Conservation (phyloP, 2,329 filamentous ascomycete genomes). For the Colletotrichum tanaceti region DNA sequence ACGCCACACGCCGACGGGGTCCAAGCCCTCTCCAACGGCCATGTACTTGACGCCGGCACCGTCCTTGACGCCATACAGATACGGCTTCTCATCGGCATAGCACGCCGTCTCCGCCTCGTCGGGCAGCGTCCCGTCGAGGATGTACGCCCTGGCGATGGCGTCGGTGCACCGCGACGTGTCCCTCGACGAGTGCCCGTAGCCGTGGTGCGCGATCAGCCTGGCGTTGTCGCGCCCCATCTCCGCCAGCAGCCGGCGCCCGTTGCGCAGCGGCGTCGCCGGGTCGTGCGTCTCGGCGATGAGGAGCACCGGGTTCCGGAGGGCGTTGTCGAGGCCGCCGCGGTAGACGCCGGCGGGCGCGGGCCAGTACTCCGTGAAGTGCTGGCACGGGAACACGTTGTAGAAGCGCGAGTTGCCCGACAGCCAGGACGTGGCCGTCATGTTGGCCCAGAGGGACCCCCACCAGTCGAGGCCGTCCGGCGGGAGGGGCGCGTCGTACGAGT, state of each 20-base stretch:
- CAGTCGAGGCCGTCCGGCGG: slow-evolving; percentile 55
- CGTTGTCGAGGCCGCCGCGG: slow-evolving; percentile 58
- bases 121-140: slow-evolving; percentile 56
- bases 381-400: slow-evolving; percentile 58
- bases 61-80: slow-evolving; percentile 52
- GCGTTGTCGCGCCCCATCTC: slow-evolving; percentile 64
- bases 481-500: slow-evolving; percentile 57
- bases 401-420: slow-evolving; percentile 61
- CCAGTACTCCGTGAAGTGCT: slow-evolving; percentile 59
- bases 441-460: slow-evolving; percentile 60
- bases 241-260: slow-evolving; percentile 55
- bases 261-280: slow-evolving; percentile 61
- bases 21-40: neutral
- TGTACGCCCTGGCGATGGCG: slow-evolving; percentile 52
- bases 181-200: slow-evolving; percentile 61
- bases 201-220: slow-evolving; percentile 61
- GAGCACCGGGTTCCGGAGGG: slow-evolving; percentile 57
- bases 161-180: slow-evolving; percentile 61
- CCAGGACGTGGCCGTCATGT: slow-evolving; percentile 60
- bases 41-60: neutral
- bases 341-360: slow-evolving; percentile 59
- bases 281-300: slow-evolving; percentile 63
- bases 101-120: slow-evolving; percentile 57
- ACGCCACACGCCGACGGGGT: slow-evolving; percentile 25
- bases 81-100: slow-evolving; percentile 61